Conservation (phyloP, 192 early-diverging fungal species). For the Podila verticillata region DNA sequence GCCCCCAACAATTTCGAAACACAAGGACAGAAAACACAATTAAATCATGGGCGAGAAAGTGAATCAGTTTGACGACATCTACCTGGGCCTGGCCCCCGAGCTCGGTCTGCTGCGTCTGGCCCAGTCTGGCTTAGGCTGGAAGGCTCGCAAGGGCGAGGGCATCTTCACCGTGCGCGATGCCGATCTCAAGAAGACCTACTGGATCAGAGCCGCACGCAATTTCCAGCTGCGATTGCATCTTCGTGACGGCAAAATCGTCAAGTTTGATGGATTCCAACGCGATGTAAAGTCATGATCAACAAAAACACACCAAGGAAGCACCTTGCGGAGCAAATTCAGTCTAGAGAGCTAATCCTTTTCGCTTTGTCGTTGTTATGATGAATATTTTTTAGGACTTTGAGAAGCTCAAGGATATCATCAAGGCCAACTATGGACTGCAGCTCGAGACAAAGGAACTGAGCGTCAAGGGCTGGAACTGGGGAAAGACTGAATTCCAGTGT, state of each 20-base stretch:
- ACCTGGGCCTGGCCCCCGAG: constrained; percentile 56
- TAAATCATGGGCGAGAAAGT: constrained; percentile 52
- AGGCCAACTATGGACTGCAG: constrained; percentile 73
- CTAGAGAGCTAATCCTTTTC: too few species aligned
- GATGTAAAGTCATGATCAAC: constrained; percentile 68
- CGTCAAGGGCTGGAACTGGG: constrained; percentile 98
- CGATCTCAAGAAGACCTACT: constrained; percentile 79
- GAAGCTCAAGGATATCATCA: constrained; percentile 75
- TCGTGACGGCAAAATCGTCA: constrained; percentile 77
- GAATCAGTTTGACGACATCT: constrained; percentile 64
- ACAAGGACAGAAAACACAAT: background rate
- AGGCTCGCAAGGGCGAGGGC: constrained; percentile 62
- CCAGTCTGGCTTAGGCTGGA: constrained; percentile 79
- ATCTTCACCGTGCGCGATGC: constrained; percentile 66
- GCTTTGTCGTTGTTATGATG: too few species aligned
- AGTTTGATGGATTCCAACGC: constrained; percentile 90
- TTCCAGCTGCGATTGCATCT: constrained; percentile 82
- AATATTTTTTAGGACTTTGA: constrained; percentile 79
- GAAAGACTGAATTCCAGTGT: constrained; percentile 85
- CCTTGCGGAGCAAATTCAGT: background rate
- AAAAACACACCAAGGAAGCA: too few species aligned
- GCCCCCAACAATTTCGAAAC: background rate
- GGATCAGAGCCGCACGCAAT: constrained; percentile 87
- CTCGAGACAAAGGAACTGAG: constrained; percentile 88
- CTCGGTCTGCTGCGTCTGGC: constrained; percentile 61